Base-by-base conservation (phyloP, 2,329 filamentous ascomycete species). In the Rachicladosporium sp. region DNA sequence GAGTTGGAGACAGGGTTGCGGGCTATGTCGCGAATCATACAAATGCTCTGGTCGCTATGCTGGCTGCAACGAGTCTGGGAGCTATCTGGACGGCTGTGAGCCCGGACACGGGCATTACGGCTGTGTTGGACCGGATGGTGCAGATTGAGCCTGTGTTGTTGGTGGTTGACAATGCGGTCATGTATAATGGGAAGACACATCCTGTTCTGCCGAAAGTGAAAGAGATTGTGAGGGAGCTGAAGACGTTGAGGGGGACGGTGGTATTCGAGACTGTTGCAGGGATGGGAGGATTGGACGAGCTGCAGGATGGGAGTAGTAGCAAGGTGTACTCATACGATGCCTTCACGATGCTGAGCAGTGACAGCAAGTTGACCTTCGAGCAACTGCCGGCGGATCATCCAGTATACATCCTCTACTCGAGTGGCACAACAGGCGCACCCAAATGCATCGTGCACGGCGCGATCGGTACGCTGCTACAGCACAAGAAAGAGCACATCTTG, bases 391-490 rank as follows among this genome's bases (percentile, higher is more conserved):
- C 91, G 1, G 83, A 89, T 12, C 86, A 94, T 49, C 89, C 89
- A 0, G 76, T 95, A 3, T 96, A 95, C 56, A 87, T 98, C 34
- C 72, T 96, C 29, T 98, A 93, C 62, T 93, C 83, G 1, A 89
- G 82, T 34, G 91, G 91, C 13, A 98, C 91, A 0, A 96, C 91
- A 0, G 78, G 78, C 2, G 63, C 75, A 11, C 89, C 91, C 5
- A 96, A 96, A 61, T 89, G 88, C 48, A 96, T 98, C 48, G 81
- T 95, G 2, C 91, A 98, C 59, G 89, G 86, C 0, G 80, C 86
- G 0, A 73, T 91, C 9, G 91, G 91, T 5, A 95, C 89, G 0
- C 67, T 98, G 5, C 73, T 96, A 37, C 89, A 96, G 59, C 91
- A 96, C 66, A 96, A 96, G 64, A 98, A 98, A 59, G 91, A 96